Base-by-base conservation (phyloP, 2,329 filamentous ascomycete species). In the Juglanconis oblonga region DNA sequence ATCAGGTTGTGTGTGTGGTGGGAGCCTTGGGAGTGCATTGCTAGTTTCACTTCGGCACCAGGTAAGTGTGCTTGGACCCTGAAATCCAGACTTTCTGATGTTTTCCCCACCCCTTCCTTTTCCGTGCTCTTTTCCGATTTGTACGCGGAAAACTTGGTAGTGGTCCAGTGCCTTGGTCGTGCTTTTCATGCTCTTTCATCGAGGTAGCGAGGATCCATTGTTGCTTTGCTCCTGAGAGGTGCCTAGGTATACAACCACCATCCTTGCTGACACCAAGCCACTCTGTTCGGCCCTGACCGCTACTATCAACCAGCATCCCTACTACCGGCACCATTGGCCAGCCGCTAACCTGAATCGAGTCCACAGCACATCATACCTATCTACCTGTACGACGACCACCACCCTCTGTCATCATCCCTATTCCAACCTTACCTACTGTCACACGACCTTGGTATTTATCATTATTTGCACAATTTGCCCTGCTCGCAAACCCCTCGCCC, bases 301-400 rank as follows among this genome's bases (percentile, higher is more conserved):
- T 48, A 48, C 45, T 48, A 31, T 17, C 33, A 40, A 50, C n/a
- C 24, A 6, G 35, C 49, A 29, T 29, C 6, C 38, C 32, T 40
- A 36, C 24, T 17, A 44, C 55, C 24, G 36, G 54, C 44, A 53
- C 31, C 51, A 47, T 52, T 45, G 52, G 42, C 51, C 11, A 36
- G 54, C 58, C 58, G 58, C 58, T 63, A 63, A 61, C 33, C 61
- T 61, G 45, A 61, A 61, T 5, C 45, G 17, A 57, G 38, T 14
- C 52, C 10, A 31, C 45, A 48, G 24, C n/a, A 51, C 42, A 35
- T 24, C 24, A 51, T 17, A 59, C 52, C 49, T 53, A 35, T 51
- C 31, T 40, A 42, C 42, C 45, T 51, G 35, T 24, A 24, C 24
- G 24, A 24, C 55, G 48, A 44, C 40, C 35, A 44, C 44, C 29